Conservation (phyloP, 345 rosid species). For the Corchorus olitorius region DNA sequence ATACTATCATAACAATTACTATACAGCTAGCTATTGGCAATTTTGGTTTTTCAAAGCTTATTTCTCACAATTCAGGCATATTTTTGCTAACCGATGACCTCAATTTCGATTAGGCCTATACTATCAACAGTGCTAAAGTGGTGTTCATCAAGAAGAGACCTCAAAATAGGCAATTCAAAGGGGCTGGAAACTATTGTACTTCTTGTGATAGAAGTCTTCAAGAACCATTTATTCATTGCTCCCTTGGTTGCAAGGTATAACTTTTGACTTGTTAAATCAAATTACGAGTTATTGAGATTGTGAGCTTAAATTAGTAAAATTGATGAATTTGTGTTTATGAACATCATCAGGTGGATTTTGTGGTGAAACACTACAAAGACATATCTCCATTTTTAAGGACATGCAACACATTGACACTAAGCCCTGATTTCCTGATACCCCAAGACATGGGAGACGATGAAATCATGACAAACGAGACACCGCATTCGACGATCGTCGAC, state of each 20-base stretch:
- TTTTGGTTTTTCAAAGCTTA: not conserved
- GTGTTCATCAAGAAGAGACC: conserved; percentile 97
- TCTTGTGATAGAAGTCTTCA: conserved; percentile 97
- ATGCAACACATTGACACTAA: conserved; percentile 69
- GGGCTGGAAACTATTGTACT: conserved; percentile 87
- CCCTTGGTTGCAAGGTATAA: conserved; percentile 89
- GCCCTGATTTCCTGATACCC: conserved; percentile 89
- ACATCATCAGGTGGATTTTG: conserved; percentile 74
- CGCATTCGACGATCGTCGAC: conserved; percentile 70
- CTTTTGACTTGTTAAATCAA: not conserved
- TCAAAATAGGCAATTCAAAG: conserved; percentile 91
- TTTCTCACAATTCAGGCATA: conserved; percentile 4
- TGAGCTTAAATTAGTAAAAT: too few relatives aligned
- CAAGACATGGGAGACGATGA: conserved; percentile 73
- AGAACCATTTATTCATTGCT: conserved; percentile 89
- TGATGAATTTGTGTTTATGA: not conserved
- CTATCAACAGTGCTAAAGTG: conserved; percentile 91
- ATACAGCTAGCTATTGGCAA: too few relatives aligned
- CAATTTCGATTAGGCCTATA: conserved; percentile 60
- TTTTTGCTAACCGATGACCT: not conserved
- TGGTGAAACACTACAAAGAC: conserved; percentile 75
- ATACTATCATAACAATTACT: too few relatives aligned
- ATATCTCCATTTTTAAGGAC: conserved; percentile 61
- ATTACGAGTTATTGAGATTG: too few relatives aligned
- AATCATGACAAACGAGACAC: conserved; percentile 47